Conservation (phyloP, 257 asterid species). For the Verbascum thapsus region DNA sequence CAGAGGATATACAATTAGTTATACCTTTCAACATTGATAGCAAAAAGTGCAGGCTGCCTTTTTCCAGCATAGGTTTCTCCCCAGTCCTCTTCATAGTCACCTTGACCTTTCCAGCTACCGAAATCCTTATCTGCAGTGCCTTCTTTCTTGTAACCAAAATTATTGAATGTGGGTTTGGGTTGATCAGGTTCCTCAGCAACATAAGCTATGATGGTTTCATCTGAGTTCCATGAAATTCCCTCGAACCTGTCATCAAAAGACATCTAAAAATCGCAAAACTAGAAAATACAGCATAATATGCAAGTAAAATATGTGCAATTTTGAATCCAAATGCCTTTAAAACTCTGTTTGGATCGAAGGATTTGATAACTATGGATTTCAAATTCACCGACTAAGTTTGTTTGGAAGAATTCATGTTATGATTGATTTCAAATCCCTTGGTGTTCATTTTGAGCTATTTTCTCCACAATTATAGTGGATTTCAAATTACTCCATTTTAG, state of each 20-base stretch:
- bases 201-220: constrained; percentile 78
- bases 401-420: too few relatives aligned
- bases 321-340: neutral
- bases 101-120: constrained; percentile 87
- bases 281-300: constrained; percentile 8
- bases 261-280: constrained; percentile 7
- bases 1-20: neutral
- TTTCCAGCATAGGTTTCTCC: constrained; percentile 93
- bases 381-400: too few relatives aligned
- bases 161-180: constrained; percentile 63
- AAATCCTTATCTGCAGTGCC: constrained; percentile 60
- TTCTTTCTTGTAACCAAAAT: constrained; percentile 60
- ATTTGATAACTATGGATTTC: too few relatives aligned
- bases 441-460: too few relatives aligned
- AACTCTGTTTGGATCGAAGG: too few relatives aligned
- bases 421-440: too few relatives aligned
- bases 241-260: constrained; percentile 71
- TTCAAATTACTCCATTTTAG: too few relatives aligned
- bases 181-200: constrained; percentile 82
- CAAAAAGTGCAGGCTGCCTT: constrained; percentile 87
- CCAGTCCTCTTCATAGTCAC: constrained; percentile 99
- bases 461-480: too few relatives aligned
- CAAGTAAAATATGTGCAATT: constrained; percentile 5
- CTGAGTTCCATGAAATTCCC: constrained; percentile 89
- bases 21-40: constrained; percentile 63